These are phyloP conservation scores for Pythium rhizo-oryzae DNA, from an alignment of 352 stramenopile species.

Conservation along the genomic window DNA sequence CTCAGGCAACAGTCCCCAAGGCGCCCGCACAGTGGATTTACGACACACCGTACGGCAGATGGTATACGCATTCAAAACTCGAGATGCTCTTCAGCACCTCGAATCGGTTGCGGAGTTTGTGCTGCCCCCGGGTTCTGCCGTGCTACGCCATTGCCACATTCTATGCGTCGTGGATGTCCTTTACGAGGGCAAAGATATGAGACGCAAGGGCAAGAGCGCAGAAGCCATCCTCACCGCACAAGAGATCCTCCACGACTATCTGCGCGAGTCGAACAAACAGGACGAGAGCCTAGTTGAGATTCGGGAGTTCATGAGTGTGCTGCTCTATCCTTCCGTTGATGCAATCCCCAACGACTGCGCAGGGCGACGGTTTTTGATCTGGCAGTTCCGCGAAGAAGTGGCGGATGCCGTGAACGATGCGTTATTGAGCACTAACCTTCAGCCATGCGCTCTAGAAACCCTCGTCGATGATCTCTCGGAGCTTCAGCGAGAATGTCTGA, in stretches of 20 bases:
- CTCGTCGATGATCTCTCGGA: constrained; percentile 16
- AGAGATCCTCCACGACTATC: constrained; percentile 9
- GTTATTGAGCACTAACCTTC: neutral
- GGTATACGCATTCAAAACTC: constrained; percentile 20
- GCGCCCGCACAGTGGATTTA: constrained; percentile 1
- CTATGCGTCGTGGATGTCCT: constrained; percentile 18
- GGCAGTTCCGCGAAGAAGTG: constrained; percentile 25
- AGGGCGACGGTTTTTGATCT: constrained; percentile 18
- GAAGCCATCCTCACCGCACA: constrained; percentile 9
- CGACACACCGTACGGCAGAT: constrained; percentile 16
- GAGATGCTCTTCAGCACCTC: constrained; percentile 9
- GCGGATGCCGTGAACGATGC: constrained; percentile 19
- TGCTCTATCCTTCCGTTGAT: constrained; percentile 16
- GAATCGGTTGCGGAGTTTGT: neutral
- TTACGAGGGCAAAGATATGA: neutral
- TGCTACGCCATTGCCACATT: constrained; percentile 15
- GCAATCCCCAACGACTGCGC: neutral
- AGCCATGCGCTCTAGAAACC: constrained; percentile 11
- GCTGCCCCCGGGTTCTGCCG: neutral
- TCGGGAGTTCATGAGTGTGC: constrained; percentile 18
- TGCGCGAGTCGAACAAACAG: neutral
- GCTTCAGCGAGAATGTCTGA: constrained; percentile 18
- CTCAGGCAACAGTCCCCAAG: neutral
- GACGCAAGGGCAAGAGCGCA: neutral
- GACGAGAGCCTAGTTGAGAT: neutral